Evolutionary conservation across 345 rosid species (phyloP).

Genomic region (Carallia pectinifolia): DNA sequence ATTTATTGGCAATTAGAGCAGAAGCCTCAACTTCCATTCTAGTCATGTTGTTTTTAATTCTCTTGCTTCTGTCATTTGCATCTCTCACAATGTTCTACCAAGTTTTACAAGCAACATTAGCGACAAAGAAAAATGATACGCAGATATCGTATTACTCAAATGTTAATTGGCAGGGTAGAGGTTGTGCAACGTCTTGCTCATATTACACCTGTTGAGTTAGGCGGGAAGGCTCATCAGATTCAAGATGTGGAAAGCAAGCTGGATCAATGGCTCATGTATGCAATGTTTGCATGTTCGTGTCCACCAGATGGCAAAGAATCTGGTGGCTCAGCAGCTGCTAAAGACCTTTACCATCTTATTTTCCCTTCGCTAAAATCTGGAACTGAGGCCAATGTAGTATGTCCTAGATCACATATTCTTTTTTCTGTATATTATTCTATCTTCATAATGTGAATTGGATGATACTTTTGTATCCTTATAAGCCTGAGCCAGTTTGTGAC

Average conservation of each 20-base stretch:
- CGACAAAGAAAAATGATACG: neutral
- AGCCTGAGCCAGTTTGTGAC: too few relatives aligned
- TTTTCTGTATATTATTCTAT: neutral
- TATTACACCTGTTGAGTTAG: conserved; percentile 89
- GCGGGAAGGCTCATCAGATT: conserved; percentile 87
- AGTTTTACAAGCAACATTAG: conserved; percentile 6
- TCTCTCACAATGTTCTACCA: conserved; percentile 8
- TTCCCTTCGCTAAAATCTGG: conserved; percentile 87
- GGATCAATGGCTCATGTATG: conserved; percentile 98
- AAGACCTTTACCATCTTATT: conserved; percentile 85
- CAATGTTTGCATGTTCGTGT: conserved; percentile 94
- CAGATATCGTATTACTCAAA: conserved; percentile 4
- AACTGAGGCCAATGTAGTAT: conserved; percentile 77
- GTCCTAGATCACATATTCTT: conserved; percentile 20
- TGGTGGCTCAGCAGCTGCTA: conserved; percentile 74
- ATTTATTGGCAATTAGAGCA: conserved; percentile 5
- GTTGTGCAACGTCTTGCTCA: conserved; percentile 78
- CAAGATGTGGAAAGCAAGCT: conserved; percentile 90
- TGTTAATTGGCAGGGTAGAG: conserved; percentile 58
- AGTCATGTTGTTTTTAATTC: conserved; percentile 3
- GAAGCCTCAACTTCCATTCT: conserved; percentile 1
- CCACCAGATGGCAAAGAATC: conserved; percentile 83
- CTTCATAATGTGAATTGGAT: neutral
- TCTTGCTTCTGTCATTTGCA: neutral
- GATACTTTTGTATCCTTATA: too few relatives aligned